Conservation (phyloP, 371 early-diverging fungal genomes). For the Neoconidiobolus thromboides region DNA sequence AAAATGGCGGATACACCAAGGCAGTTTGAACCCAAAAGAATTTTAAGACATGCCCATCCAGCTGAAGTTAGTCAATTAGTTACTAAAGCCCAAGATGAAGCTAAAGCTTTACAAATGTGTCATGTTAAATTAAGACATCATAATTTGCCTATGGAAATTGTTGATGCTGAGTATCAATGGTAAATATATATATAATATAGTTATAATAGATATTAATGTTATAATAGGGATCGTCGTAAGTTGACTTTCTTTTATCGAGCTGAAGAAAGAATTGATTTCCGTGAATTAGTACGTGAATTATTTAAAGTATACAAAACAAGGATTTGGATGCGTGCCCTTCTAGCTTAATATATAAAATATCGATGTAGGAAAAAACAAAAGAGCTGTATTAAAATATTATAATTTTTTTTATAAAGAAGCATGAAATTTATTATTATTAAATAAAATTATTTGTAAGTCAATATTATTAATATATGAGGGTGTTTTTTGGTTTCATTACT, state of each 20-base stretch:
- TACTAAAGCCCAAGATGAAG: conserved; percentile 63
- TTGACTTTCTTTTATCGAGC: conserved; percentile 84
- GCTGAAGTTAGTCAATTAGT: conserved; percentile 45
- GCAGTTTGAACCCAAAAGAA: conserved; percentile 66
- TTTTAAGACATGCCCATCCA: conserved; percentile 60
- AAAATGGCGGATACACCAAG: conserved; percentile 10
- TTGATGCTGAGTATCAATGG: conserved; percentile 94
- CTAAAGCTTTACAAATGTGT: conserved; percentile 60
- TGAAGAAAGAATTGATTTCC: conserved; percentile 87
- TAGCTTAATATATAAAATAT: too few relatives aligned
- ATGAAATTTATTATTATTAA: too few relatives aligned
- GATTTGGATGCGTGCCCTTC: conserved; percentile 82
- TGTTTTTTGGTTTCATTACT: too few relatives aligned
- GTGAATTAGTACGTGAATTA: conserved; percentile 90
- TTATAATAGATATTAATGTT: not conserved
- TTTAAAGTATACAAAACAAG: conserved; percentile 97
- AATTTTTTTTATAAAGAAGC: too few relatives aligned
- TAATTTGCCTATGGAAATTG: conserved; percentile 76
- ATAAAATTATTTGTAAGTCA: too few relatives aligned
- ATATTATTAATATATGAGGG: too few relatives aligned
- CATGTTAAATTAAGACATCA: conserved; percentile 66
- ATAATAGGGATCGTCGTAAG: conserved; percentile 69
- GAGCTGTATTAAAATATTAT: too few relatives aligned
- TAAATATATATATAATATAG: conserved; percentile 11
- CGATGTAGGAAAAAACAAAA: too few relatives aligned